Evolutionary conservation across 2,329 filamentous ascomycete species (phyloP).

Genomic region (Botrytis fragariae): DNA sequence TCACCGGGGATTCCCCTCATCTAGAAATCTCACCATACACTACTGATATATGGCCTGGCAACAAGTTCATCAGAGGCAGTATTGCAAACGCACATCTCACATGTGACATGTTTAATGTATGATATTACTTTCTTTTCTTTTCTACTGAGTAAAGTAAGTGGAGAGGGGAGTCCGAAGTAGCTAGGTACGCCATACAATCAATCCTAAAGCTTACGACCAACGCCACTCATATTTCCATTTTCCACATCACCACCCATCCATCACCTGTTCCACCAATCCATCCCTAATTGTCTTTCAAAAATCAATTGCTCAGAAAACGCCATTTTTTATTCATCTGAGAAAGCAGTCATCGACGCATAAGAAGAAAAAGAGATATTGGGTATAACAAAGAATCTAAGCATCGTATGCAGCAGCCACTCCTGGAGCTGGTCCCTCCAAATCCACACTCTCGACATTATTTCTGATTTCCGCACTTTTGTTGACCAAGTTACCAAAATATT

Average conservation of each 20-base stretch:
- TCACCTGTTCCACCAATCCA: neutral
- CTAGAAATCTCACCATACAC: neutral
- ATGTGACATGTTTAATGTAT: neutral
- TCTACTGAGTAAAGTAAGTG: constrained; percentile 10
- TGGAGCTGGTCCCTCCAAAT: constrained; percentile 39
- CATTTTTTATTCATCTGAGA: constrained; percentile 2
- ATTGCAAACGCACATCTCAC: neutral
- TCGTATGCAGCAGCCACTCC: constrained; percentile 38
- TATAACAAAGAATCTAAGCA: constrained; percentile 26
- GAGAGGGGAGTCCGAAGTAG: constrained; percentile 13
- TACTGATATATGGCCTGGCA: neutral
- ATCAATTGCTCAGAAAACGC: constrained; percentile 8
- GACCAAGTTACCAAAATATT: constrained; percentile 87
- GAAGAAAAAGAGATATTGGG: constrained; percentile 18
- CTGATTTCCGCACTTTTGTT: constrained; percentile 58
- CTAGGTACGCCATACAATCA: constrained; percentile 8
- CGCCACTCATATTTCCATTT: constrained; percentile 14
- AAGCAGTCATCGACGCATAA: constrained; percentile 9
- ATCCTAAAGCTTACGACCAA: constrained; percentile 13
- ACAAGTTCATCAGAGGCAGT: neutral
- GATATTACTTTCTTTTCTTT: constrained; percentile 1
- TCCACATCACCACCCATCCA: constrained; percentile 3
- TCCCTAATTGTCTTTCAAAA: constrained; percentile 1
- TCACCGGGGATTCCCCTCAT: neutral
- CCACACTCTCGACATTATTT: constrained; percentile 37